phyloP scores from a whole-genome alignment of 306 rosid species.

The Oxytropis ochrocephala region DNA sequence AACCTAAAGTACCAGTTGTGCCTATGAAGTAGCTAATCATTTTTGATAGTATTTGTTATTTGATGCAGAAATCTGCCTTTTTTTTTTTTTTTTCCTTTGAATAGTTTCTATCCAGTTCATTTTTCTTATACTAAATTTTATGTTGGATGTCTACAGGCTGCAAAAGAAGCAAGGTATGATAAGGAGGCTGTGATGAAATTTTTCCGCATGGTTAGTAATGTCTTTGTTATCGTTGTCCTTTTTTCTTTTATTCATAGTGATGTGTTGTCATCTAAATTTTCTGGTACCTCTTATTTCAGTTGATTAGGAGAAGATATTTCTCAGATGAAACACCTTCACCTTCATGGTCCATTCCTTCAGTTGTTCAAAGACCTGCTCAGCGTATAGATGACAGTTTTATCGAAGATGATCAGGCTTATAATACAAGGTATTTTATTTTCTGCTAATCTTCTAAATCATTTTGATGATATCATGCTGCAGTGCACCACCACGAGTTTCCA shows the following conservation, averaged over 20 bases:
- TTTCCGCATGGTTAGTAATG: constrained; percentile 68
- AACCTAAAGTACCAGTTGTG: neutral
- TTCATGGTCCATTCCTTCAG: constrained; percentile 71
- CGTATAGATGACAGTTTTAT: constrained; percentile 65
- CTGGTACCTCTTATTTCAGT: constrained; percentile 40
- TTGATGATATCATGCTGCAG: neutral
- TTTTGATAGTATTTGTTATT: neutral
- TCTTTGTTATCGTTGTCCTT: neutral
- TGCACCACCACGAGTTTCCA: neutral
- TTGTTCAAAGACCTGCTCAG: constrained; percentile 43
- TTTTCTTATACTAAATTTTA: neutral
- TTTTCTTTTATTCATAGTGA: neutral
- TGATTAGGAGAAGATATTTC: constrained; percentile 89
- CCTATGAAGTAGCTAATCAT: neutral
- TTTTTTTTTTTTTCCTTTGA: neutral
- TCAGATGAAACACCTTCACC: constrained; percentile 67
- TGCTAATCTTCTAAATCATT: neutral
- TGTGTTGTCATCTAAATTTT: constrained; percentile 25
- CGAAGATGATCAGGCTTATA: constrained; percentile 57
- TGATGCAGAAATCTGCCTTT: neutral
- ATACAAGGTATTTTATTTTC: constrained; percentile 51
- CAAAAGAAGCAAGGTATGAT: constrained; percentile 91
- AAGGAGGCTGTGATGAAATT: constrained; percentile 88
- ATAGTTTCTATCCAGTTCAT: constrained; percentile 5
- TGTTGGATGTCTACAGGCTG: constrained; percentile 59